These are phyloP conservation scores for Arabidopsis thaliana DNA, from an alignment of 345 rosid genomes.

Conservation along the genomic window TAIR10.1 NC_003070.9:9824001-9824500, in stretches of 20 bases:
- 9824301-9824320: slow-evolving; percentile 44
- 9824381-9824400: not conserved
- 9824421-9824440: slow-evolving; percentile 33
- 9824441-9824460: slow-evolving; percentile 42
- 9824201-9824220: slow-evolving; percentile 26
- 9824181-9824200: slow-evolving; percentile 24
- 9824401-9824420: slow-evolving; percentile 40
- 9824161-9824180: not conserved
- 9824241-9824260: slow-evolving; percentile 43
- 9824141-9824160: not conserved
- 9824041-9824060: not conserved
- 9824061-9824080: not conserved
- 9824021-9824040: not conserved
- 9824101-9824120: not conserved
- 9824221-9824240: slow-evolving; percentile 40
- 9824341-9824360: slow-evolving; percentile 38
- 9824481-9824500: slow-evolving; percentile 37
- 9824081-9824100: not conserved
- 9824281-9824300: slow-evolving; percentile 32
- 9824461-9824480: slow-evolving; percentile 33
- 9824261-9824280: slow-evolving; percentile 37
- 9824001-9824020: not conserved
- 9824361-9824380: not conserved
- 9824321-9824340: slow-evolving; percentile 35
- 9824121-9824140: not conserved